A percentile compares a stretch with the other conserved stretches of the same genome.
Conservation (phyloP, 257 asterid genomes). For the Nicotiana tabacum region DNA sequence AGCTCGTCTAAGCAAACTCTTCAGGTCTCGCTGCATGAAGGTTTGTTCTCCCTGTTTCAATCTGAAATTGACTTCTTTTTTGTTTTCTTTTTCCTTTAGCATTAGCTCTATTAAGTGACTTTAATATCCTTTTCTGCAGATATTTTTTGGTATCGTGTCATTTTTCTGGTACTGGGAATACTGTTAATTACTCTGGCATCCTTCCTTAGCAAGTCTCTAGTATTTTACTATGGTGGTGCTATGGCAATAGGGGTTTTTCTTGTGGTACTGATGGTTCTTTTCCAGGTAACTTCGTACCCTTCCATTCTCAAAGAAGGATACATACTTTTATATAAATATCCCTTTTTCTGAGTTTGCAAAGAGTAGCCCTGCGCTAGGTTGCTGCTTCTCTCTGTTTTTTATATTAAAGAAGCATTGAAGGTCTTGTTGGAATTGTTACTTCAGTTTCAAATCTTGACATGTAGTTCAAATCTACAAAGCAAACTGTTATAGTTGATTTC, state of each 20-base stretch:
- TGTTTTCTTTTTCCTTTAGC: neutral
- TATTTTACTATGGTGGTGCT: slow-evolving; percentile 77
- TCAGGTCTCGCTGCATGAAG: slow-evolving; percentile 78
- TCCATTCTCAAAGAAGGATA: neutral
- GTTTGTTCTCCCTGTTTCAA: slow-evolving; percentile 33
- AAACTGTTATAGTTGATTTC: neutral
- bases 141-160: slow-evolving; percentile 47
- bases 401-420: neutral
- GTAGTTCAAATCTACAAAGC: neutral
- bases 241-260: slow-evolving; percentile 74
- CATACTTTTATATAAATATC: neutral
- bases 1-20: slow-evolving; percentile 48
- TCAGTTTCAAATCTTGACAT: neutral
- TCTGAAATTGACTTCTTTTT: neutral
- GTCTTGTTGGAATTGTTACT: neutral
- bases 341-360: neutral
- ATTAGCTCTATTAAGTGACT: neutral
- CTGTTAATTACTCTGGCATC: slow-evolving; percentile 55
- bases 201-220: slow-evolving; percentile 70
- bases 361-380: neutral
- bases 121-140: slow-evolving; percentile 44
- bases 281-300: slow-evolving; percentile 50
- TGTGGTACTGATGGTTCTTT: slow-evolving; percentile 75
- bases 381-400: neutral
- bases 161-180: slow-evolving; percentile 66